Percentiles rank a stretch among this genome's conserved stretches.
These are phyloP conservation scores for Arabis alpina DNA, from an alignment of 345 rosid species.

Conservation along the genomic window DNA sequence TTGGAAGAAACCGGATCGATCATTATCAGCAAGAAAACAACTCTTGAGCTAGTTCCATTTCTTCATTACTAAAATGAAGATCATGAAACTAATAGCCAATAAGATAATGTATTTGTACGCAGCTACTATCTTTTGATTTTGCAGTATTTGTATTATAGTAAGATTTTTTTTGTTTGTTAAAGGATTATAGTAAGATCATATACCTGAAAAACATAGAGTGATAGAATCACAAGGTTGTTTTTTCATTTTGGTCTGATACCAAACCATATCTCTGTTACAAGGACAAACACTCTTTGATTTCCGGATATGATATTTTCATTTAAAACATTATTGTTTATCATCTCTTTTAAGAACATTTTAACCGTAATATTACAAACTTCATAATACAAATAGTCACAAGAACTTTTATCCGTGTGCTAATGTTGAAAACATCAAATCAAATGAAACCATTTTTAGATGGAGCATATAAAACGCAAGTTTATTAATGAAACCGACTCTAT, in stretches of 20 bases:
- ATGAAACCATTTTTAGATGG: too few relatives aligned
- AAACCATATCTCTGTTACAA: background rate
- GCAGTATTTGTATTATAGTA: background rate
- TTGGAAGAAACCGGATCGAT: slow-evolving; percentile 28
- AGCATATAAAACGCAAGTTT: too few relatives aligned
- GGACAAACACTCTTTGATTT: background rate
- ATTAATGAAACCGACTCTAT: too few relatives aligned
- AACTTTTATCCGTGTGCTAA: too few relatives aligned
- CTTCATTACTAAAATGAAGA: background rate
- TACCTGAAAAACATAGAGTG: background rate
- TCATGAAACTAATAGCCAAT: too few relatives aligned
- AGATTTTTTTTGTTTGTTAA: background rate
- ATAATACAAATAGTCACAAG: too few relatives aligned
- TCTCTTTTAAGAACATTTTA: too few relatives aligned
- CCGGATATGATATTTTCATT: background rate
- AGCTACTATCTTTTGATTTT: background rate
- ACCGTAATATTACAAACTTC: too few relatives aligned
- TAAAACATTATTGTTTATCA: too few relatives aligned
- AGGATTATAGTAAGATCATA: too few relatives aligned
- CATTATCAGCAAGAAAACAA: slow-evolving; percentile 42
- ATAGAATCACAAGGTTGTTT: background rate
- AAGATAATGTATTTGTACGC: background rate
- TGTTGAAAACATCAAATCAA: too few relatives aligned
- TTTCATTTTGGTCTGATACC: background rate
- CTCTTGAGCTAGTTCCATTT: slow-evolving; percentile 36